Base-by-base conservation (phyloP, 2,329 filamentous ascomycete genomes). In the Mycosphaerelloides madeirae region DNA sequence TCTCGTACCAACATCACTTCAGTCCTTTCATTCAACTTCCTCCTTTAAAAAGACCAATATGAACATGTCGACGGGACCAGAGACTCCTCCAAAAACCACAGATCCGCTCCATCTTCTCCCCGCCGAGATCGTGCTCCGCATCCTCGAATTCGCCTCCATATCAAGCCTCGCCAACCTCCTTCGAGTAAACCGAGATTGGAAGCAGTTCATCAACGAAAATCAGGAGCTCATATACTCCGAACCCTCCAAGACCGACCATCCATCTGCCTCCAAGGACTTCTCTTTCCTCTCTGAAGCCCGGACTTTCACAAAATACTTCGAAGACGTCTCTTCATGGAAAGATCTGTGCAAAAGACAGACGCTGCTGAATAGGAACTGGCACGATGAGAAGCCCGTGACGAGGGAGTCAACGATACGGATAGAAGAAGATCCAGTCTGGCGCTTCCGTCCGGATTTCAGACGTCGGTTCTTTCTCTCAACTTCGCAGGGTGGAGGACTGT, bases 361-460 rank as follows among this genome's bases (percentile, higher is more conserved):
- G 1, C 51, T 70, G 13, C 62, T 74, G 13, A 45, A 56, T 9
- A 55, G 58, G 32, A 71, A 70, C 29, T 74, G 70, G 70, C 54
- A 56, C 13, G 42, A 53, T 3, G 43, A 52, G 7, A 49, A 45
- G 1, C 71, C 70, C 0, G 48, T 59, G 3, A 65, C 60, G 12
- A 61, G 60, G 16, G 69, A 72, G 38, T 65, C 63, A 2, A 61
- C 69, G 18, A 52, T 73, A 14, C 66, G 72, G 38, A 57, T 71
- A 19, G 65, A 66, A 34, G 64, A 64, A 34, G 58, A 67, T 41
- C 65, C 66, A 0, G 60, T 73, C 28, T 74, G 71, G 71, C 64
- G 70, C 1, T 73, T 74, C 50, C 62, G 65, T 3, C 63, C 69
- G 1, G 71, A 74, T 48, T 72, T 73, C 53, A 67, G 70, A 50